phyloP scores from a whole-genome alignment of 2,329 filamentous ascomycete species.

The Aplosporella prunicola region DNA sequence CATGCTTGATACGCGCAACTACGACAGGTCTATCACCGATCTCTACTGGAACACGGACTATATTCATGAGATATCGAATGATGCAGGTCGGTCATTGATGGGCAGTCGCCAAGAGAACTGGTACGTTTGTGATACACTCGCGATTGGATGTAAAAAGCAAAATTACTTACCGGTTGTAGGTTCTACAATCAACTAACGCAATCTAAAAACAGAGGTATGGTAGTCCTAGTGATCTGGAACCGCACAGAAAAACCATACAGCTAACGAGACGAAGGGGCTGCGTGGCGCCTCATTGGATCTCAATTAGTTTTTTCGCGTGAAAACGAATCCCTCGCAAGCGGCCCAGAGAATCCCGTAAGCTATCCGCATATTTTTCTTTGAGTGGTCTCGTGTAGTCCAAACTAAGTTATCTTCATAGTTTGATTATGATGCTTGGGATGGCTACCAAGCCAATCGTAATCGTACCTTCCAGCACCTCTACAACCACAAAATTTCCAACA shows the following conservation, averaged over 20 bases:
- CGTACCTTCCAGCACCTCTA: constrained; percentile 59
- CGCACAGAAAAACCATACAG: too few species aligned
- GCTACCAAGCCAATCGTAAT: constrained; percentile 62
- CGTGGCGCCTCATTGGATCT: constrained; percentile 63
- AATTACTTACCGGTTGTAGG: neutral
- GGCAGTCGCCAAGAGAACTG: constrained; percentile 63
- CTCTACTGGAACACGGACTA: constrained; percentile 52
- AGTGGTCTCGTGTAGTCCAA: neutral
- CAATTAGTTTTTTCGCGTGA: constrained; percentile 59
- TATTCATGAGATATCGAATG: constrained; percentile 52
- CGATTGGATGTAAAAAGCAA: neutral
- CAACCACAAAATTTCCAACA: constrained; percentile 60
- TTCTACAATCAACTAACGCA: constrained; percentile 40
- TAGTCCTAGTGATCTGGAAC: too few species aligned
- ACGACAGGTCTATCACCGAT: constrained; percentile 35
- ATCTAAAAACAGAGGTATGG: constrained; percentile 33
- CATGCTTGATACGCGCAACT: constrained; percentile 36
- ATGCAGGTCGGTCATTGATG: constrained; percentile 61
- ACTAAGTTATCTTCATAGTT: constrained; percentile 19
- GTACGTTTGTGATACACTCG: constrained; percentile 21
- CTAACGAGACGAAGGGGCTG: constrained; percentile 55
- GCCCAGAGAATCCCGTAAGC: constrained; percentile 30
- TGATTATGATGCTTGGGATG: constrained; percentile 54
- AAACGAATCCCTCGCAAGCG: constrained; percentile 38
- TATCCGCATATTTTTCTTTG: constrained; percentile 11